Evolutionary conservation across 2,329 filamentous ascomycete genomes (phyloP), one percentile per base, ranked within the genome.

Genomic region (Coniochaeta sp.): DNA sequence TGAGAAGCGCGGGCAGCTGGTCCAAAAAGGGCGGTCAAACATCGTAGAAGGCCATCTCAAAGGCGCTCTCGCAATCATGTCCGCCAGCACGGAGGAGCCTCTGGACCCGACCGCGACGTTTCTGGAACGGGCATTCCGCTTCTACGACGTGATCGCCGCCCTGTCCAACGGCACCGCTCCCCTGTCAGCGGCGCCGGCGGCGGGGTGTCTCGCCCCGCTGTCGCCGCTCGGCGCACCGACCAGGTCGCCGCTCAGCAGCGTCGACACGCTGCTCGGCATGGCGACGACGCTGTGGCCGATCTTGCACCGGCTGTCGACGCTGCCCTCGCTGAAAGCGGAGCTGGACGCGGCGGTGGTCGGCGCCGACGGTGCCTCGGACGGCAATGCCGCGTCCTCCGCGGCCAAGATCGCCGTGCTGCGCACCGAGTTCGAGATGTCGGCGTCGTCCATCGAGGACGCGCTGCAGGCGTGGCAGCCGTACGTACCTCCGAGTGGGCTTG

Each of bases 61-160:
- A 67, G 85, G 84, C 2, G 85, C 84, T 16, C 76, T 87, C 69
- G 82, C 83, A 0, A 81, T 88, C 40, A 85, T 87, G 79, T 79
- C 75, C 61, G 17, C 22, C 24, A 77, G 79, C 10, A 76, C 74
- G 26, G 71, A 75, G 26, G 70, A 74, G 40, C 73, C 75, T 19
- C 71, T 74, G 2, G 80, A 81, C 58, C 77, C 81, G 1, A 84
- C 83, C 0, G 77, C 80, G 47, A 71, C 79, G 47, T 88, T 87
- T 63, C 72, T 88, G 2, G 84, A 86, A 70, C 75, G 84, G 16
- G 83, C 84, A 1, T 88, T 87, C 65, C 79, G 82, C 6, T 87
- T 87, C 65, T 87, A 87, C 71, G 84, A 87, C 67, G 84, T 87
- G 24, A 87, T 87, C 60, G 80, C 84, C 6, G 84, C 85, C 1